Evolutionary conservation across 2,329 filamentous ascomycete genomes (phyloP).

Genomic region (Magnaporthales sp.): DNA sequence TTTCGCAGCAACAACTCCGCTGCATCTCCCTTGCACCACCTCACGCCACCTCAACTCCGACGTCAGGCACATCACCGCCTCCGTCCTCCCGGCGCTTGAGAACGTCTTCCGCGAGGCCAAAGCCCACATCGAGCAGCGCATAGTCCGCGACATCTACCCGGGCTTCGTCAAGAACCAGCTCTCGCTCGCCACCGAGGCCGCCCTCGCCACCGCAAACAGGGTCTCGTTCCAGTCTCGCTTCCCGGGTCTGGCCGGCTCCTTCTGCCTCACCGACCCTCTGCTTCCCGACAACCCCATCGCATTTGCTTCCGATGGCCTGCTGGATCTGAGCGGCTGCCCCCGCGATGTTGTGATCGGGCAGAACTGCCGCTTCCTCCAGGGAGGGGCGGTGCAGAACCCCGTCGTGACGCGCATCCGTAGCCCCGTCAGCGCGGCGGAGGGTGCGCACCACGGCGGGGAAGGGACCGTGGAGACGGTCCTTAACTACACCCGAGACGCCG

Average conservation of each 20-base stretch:
- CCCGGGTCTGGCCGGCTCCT: slow-evolving; percentile 45
- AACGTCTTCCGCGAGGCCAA: slow-evolving; percentile 30
- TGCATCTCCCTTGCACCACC: slow-evolving; percentile 31
- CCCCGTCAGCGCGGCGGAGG: slow-evolving; percentile 18
- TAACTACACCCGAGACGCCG: slow-evolving; percentile 32
- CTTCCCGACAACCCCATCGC: slow-evolving; percentile 41
- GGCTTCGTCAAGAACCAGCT: slow-evolving; percentile 42
- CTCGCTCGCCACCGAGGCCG: slow-evolving; percentile 31
- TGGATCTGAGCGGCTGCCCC: slow-evolving; percentile 36
- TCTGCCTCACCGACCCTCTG: slow-evolving; percentile 47
- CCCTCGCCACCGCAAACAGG: slow-evolving; percentile 26
- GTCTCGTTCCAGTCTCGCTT: slow-evolving; percentile 7
- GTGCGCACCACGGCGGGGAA: slow-evolving; percentile 6
- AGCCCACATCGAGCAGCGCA: slow-evolving; percentile 28
- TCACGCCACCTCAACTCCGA: slow-evolving; percentile 33
- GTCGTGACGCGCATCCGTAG: slow-evolving; percentile 27
- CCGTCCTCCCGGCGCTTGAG: slow-evolving; percentile 35
- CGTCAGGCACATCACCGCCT: slow-evolving; percentile 33
- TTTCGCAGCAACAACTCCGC: slow-evolving; percentile 28
- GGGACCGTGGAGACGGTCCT: slow-evolving; percentile 36
- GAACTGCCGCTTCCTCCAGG: slow-evolving; percentile 42
- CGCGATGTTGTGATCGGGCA: slow-evolving; percentile 35
- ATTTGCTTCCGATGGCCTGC: slow-evolving; percentile 40
- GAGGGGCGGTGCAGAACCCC: slow-evolving; percentile 20
- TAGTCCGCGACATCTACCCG: slow-evolving; percentile 36